These are phyloP conservation scores for Hyaloscypha hepaticicola DNA, from an alignment of 495 filamentous ascomycete genomes.

Conservation along the genomic window DNA sequence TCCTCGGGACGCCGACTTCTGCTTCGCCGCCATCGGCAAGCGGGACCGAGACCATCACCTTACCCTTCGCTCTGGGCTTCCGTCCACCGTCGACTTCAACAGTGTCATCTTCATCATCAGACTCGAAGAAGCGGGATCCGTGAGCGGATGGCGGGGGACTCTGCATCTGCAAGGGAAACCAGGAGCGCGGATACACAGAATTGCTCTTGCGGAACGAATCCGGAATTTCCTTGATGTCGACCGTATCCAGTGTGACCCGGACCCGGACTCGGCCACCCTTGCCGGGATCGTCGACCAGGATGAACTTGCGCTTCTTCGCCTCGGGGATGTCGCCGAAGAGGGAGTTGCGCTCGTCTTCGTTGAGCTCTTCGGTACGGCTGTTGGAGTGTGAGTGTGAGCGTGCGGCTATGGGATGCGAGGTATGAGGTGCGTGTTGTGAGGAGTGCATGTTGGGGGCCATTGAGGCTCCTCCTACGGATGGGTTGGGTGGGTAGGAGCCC, in stretches of 20 bases:
- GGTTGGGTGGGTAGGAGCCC: conserved; percentile 53
- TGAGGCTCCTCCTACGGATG: conserved; percentile 53
- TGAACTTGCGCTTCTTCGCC: conserved; percentile 90
- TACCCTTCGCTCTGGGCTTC: conserved; percentile 32
- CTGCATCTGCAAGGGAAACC: conserved; percentile 85
- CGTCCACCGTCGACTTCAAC: conserved; percentile 44
- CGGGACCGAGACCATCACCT: conserved; percentile 66
- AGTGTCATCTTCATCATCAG: conserved; percentile 61
- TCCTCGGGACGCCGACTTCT: conserved; percentile 69
- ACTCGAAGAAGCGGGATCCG: conserved; percentile 63
- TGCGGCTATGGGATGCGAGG: conserved; percentile 31
- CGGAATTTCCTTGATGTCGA: conserved; percentile 90
- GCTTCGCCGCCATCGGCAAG: conserved; percentile 69
- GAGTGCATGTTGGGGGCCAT: conserved; percentile 73
- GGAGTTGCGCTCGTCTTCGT: conserved; percentile 50
- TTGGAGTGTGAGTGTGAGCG: conserved; percentile 25
- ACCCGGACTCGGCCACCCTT: conserved; percentile 78
- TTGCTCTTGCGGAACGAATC: conserved; percentile 88
- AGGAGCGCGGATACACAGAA: conserved; percentile 86
- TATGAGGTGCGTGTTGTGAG: conserved; percentile 41
- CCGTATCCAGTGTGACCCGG: conserved; percentile 80
- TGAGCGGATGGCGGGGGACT: conserved; percentile 66
- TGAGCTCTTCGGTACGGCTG: conserved; percentile 20
- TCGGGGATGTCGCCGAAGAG: conserved; percentile 86
- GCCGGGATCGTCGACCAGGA: conserved; percentile 86